Base-by-base conservation (phyloP, 1,284 basidiomycete genomes). In the Cystobasidium sp. region DNA sequence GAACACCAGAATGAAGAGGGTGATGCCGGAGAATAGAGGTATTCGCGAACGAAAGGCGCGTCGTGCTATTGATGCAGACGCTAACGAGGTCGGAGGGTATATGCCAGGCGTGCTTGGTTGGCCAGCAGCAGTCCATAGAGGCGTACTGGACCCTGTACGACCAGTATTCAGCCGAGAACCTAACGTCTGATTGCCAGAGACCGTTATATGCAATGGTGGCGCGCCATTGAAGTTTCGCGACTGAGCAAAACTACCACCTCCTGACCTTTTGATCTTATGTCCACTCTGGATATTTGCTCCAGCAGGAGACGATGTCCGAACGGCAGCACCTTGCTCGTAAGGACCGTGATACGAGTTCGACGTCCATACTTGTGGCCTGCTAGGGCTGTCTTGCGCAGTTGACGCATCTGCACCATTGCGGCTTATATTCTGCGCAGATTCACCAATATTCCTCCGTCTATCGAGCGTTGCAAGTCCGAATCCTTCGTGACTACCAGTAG, bases 201-300 rank as follows among this genome's bases (percentile, higher is more conserved):
- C 61, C 12, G 18, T 63, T 16, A 63, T 63, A 37, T 63, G 43
- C 46, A 63, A 63, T 6, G 61, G 61, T 24, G 61, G 61, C 20
- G 61, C 61, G 31, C 46, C 46, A 41, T 63, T 24, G 47, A 43
- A 63, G 10, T 44, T 44, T 20, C 61, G 43, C 22, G 61, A 63
- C 31, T 63, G 43, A 10, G 61, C 61, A 24, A 63, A 63, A 41
- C 61, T 63, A 47, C 61, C 61, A 46, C 61, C 61, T 12, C 61
- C 61, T 47, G 44, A 46, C 31, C 31, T 46, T 20, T 59, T 59
- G n/a, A n/a, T 41, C 18, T 6, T 18, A 41, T 59, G 37, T 8
- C 20, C 20, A n/a, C 46, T n/a, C 12, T 41, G 39, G 37, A 31
- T 59, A n/a, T 41, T 43, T n/a, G 18, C 9, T 18, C 37, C 56